Evolutionary conservation across 2,329 filamentous ascomycete species (phyloP).

Genomic region (Fusarium redolens): DNA sequence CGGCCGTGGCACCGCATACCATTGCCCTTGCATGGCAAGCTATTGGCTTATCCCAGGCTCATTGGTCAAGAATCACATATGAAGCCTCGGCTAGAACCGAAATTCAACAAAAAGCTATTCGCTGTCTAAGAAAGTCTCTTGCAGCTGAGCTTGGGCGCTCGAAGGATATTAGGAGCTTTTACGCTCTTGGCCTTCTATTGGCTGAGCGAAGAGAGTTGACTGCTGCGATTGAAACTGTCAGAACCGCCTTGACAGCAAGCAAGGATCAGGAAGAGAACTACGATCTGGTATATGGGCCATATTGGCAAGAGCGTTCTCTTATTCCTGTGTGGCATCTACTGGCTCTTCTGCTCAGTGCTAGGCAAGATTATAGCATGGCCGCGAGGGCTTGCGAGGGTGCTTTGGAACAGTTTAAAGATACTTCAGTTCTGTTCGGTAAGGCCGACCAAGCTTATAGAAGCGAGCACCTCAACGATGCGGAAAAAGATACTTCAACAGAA

Average conservation of each 20-base stretch:
- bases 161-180: constrained; percentile 80
- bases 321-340: constrained; percentile 94
- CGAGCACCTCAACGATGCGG: constrained; percentile 73
- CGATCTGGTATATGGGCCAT: constrained; percentile 59
- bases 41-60: constrained; percentile 85
- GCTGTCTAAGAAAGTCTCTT: constrained; percentile 78
- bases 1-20: constrained; percentile 66
- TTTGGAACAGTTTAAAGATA: constrained; percentile 87
- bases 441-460: constrained; percentile 68
- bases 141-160: constrained; percentile 73
- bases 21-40: constrained; percentile 82
- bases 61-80: constrained; percentile 86
- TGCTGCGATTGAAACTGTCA: constrained; percentile 84
- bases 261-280: constrained; percentile 60
- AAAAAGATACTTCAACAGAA: constrained; percentile 43
- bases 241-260: constrained; percentile 75
- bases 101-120: constrained; percentile 81
- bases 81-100: constrained; percentile 77
- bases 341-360: constrained; percentile 84
- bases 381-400: constrained; percentile 87
- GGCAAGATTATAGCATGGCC: constrained; percentile 85
- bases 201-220: constrained; percentile 87
- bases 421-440: constrained; percentile 75
- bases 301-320: constrained; percentile 72
- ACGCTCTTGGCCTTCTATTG: constrained; percentile 84